phyloP scores from a whole-genome alignment of 2,329 filamentous ascomycete species.

The Xylaria sp. region DNA sequence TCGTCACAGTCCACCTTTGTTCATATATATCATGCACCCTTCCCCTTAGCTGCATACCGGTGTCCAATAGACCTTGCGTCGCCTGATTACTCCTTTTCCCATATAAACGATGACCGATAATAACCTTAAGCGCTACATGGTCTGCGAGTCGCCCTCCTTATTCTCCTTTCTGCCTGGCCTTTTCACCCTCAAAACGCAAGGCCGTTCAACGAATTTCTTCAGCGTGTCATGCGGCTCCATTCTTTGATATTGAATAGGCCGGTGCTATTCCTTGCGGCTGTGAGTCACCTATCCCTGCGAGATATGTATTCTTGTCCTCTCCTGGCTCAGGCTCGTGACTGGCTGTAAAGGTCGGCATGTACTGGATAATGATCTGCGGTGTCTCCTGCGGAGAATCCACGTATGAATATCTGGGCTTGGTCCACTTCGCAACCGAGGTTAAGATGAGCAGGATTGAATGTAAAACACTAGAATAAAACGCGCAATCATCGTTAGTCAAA shows the following conservation, averaged over 20 bases:
- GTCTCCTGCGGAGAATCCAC: not conserved
- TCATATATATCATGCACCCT: not conserved
- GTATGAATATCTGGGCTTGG: conserved; percentile 11
- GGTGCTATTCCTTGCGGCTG: conserved; percentile 35
- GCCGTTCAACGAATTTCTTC: not conserved
- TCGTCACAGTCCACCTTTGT: not conserved
- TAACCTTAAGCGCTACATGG: not conserved
- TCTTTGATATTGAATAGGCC: conserved; percentile 4
- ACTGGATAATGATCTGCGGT: conserved; percentile 34
- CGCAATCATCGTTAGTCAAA: conserved; percentile 1
- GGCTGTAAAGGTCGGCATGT: conserved; percentile 27
- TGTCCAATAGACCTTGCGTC: not conserved
- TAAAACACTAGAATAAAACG: conserved; percentile 5
- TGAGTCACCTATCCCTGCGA: conserved; percentile 29
- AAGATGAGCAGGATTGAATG: conserved; percentile 23
- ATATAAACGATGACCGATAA: no score
- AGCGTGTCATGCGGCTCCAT: not conserved
- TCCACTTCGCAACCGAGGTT: conserved; percentile 26
- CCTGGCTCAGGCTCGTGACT: conserved; percentile 25
- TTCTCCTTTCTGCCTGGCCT: not conserved
- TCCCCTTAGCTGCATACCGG: not conserved
- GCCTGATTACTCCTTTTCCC: not conserved
- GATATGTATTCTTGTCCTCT: conserved; percentile 14
- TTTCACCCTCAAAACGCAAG: not conserved
- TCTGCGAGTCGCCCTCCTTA: no score